Percentiles rank a stretch among this genome's conserved stretches.
Conservation (phyloP, 2,329 filamentous ascomycete species). For the Acrocalymma vagum region DNA sequence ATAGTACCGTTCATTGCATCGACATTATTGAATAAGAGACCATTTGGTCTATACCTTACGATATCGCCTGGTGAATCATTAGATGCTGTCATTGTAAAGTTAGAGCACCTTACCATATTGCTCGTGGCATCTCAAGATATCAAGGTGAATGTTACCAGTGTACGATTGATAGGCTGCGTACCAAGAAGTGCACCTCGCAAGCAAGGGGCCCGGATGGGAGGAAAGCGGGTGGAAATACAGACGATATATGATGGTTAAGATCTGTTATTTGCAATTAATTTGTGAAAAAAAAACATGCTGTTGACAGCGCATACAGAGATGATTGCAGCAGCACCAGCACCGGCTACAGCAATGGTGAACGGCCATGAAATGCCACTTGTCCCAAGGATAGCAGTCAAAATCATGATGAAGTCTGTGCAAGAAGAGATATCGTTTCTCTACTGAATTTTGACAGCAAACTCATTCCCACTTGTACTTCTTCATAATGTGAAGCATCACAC, state of each 20-base stretch:
- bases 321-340: too few species aligned
- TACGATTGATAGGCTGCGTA: slow-evolving; percentile 7
- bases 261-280: too few species aligned
- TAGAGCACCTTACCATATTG: slow-evolving; percentile 3
- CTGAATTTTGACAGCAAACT: too few species aligned
- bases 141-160: slow-evolving; percentile 4
- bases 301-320: too few species aligned
- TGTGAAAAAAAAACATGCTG: too few species aligned
- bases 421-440: too few species aligned
- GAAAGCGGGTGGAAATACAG: slow-evolving; percentile 8
- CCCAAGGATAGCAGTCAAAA: too few species aligned
- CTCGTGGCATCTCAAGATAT: slow-evolving; percentile 7
- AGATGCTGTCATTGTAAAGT: neutral
- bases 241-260: slow-evolving; percentile 3
- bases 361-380: too few species aligned
- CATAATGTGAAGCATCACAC: too few species aligned
- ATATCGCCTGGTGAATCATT: slow-evolving; percentile 5
- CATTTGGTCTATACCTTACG: slow-evolving; percentile 10
- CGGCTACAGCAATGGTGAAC: too few species aligned
- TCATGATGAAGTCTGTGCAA: too few species aligned
- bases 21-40: slow-evolving; percentile 6
- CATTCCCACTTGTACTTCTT: too few species aligned
- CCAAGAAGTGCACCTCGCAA: slow-evolving; percentile 5
- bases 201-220: slow-evolving; percentile 5
- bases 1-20: slow-evolving; percentile 7